phyloP scores from a whole-genome alignment of 345 rosid genomes.

The Fremontodendron californicum region DNA sequence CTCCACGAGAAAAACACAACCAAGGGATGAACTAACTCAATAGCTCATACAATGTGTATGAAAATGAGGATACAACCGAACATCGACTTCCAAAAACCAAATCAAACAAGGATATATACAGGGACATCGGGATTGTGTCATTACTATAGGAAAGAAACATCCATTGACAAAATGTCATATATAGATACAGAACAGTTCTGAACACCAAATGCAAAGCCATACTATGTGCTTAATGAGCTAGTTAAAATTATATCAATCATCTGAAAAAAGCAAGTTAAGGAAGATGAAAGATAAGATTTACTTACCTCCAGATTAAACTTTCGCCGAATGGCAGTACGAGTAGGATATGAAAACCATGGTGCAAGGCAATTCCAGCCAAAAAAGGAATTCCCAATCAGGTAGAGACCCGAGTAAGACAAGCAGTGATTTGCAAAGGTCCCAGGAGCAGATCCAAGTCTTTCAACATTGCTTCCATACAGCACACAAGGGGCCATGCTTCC shows the following conservation, averaged over 20 bases:
- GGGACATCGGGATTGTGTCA: not conserved
- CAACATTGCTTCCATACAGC: constrained; percentile 82
- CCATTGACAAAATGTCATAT: not conserved
- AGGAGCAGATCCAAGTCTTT: constrained; percentile 72
- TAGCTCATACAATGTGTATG: too few species aligned
- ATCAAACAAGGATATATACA: not conserved
- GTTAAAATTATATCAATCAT: not conserved
- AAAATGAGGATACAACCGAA: too few species aligned
- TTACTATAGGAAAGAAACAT: not conserved
- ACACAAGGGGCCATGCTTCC: constrained; percentile 87
- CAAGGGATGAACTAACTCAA: too few species aligned
- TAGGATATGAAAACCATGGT: constrained; percentile 75
- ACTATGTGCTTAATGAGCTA: not conserved
- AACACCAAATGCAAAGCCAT: not conserved
- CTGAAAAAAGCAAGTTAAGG: not conserved
- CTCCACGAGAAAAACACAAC: too few species aligned
- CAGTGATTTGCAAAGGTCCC: constrained; percentile 81
- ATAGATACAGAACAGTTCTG: too few species aligned
- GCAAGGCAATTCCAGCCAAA: constrained; percentile 82
- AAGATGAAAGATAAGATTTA: constrained; percentile 5
- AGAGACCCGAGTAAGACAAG: constrained; percentile 64
- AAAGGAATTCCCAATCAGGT: constrained; percentile 58
- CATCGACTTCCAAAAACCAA: not conserved
- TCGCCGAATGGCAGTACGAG: constrained; percentile 73
- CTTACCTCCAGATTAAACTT: constrained; percentile 90